These are phyloP conservation scores for Nakazawaea populi DNA, from an alignment of 805 yeast species.

Conservation along the genomic window DNA sequence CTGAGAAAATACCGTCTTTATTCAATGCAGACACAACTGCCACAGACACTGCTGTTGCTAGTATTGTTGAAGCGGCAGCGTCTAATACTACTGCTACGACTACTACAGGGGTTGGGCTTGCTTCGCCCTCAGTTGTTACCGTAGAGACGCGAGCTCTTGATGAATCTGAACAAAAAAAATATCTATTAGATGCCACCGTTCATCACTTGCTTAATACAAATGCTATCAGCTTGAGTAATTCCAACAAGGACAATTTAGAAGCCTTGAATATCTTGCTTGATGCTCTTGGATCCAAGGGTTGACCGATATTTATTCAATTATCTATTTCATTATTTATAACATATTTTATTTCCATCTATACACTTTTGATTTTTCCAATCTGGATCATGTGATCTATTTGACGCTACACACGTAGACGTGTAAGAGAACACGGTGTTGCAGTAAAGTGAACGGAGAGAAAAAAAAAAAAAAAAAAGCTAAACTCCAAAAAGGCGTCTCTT, in stretches of 20 bases:
- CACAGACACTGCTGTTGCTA: too few relatives aligned
- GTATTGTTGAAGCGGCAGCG: not conserved
- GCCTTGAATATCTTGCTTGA: constrained; percentile 16
- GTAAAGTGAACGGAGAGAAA: not conserved
- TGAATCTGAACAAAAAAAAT: not conserved
- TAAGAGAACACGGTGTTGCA: not conserved
- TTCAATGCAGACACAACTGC: not conserved
- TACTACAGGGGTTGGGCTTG: not conserved
- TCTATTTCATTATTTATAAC: not conserved
- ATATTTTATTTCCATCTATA: not conserved
- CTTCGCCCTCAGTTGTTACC: not conserved
- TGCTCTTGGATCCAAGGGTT: constrained; percentile 13
- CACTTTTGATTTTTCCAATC: not conserved
- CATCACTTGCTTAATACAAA: constrained; percentile 17
- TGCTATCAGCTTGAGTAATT: constrained; percentile 15
- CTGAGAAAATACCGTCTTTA: not conserved
- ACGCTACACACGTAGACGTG: not conserved
- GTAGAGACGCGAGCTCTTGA: not conserved
- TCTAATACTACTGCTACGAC: not conserved
- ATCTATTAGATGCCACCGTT: constrained; percentile 7
- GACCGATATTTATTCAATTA: not conserved
- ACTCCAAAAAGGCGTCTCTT: not conserved
- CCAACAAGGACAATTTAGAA: constrained; percentile 19
- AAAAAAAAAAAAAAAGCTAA: not conserved
- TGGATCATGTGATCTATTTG: not conserved